Base-by-base conservation (phyloP, 306 rosid species). In the Datisca glomerata region DNA sequence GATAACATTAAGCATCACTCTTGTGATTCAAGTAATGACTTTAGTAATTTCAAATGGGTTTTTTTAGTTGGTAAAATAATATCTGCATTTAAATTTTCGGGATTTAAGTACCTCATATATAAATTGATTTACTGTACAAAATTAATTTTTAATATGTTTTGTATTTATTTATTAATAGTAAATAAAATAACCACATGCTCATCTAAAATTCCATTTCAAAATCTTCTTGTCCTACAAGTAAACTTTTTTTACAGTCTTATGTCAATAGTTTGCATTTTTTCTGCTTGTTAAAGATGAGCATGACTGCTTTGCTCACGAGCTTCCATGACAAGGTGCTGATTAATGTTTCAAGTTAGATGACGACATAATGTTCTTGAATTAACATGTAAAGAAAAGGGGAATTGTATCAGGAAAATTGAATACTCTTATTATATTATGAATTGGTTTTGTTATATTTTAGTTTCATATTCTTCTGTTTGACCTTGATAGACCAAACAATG, bases 391-490 rank as follows among this genome's bases (percentile, higher is more conserved):
- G 28, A 24, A 45, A 18, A 5, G 25, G 12, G 37, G 37, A 16
- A 17, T 11, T 22, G 28, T 27, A 45, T 25, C 28, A 17, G 25
- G 10, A 18, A 24, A 3, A 3, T 31, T 31, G 36, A n/a, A 7
- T 31, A 11, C 12, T 31, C 36, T 31, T 11, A 3, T 31, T 31
- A 9, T 8, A 4, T 25, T 25, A 4, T 25, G 6, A 7, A 2
- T 4, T 31, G 23, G 18, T 11, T 27, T 27, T 45, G 16, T 8
- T 17, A 15, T 45, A 24, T 34, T 54, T 43, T 70, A 65, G 71
- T 73, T 73, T 69, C 71, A 60, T 40, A 49, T 70, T 74, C 72
- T 59, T 67, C 68, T 70, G 63, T 64, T 57, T 47, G 79, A 67
- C 61, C 59, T 50, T 67, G 43, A 71, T 39, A 58, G 57, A 58